Conservation (phyloP, 208 protist species). For the Crithidia fasciculata region DNA sequence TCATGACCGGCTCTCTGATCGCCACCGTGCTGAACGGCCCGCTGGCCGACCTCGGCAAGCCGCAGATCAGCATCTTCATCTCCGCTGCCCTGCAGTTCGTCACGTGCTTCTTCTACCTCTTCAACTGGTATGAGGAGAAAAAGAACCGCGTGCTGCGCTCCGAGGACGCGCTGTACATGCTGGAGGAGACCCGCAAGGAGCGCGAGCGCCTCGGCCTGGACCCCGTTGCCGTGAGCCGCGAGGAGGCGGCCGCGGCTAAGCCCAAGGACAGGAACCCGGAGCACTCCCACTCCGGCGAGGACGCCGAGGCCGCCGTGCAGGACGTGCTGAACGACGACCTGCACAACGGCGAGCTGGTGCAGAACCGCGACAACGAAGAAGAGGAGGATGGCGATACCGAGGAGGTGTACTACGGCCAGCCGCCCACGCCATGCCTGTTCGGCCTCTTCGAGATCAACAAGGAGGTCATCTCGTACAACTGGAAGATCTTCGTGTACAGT, state of each 20-base stretch:
- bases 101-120: conserved; percentile 40
- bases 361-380: conserved; percentile 2
- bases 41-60: conserved; percentile 37
- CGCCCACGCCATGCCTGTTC: conserved; percentile 34
- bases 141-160: conserved; percentile 42
- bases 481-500: conserved; percentile 54
- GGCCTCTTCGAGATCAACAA: conserved; percentile 67
- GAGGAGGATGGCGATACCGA: not conserved
- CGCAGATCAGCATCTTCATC: conserved; percentile 42
- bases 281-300: conserved; percentile 6
- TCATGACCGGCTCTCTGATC: conserved; percentile 44
- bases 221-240: not conserved
- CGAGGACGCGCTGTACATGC: conserved; percentile 33
- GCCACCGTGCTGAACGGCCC: conserved; percentile 47
- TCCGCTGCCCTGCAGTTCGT: conserved; percentile 50
- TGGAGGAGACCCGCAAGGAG: conserved; percentile 26
- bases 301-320: conserved; percentile 2
- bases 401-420: not conserved
- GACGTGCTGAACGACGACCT: conserved; percentile 9
- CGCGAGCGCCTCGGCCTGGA: conserved; percentile 19
- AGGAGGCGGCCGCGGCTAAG: not conserved
- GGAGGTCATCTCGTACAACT: conserved; percentile 54
- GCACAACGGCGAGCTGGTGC: not conserved
- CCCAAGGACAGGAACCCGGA: conserved; percentile 16
- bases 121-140: conserved; percentile 62